A percentile compares a stretch with the other conserved stretches of the same genome.
phyloP scores from a whole-genome alignment of 495 filamentous ascomycete genomes.

The Jackrogersella multiformis region DNA sequence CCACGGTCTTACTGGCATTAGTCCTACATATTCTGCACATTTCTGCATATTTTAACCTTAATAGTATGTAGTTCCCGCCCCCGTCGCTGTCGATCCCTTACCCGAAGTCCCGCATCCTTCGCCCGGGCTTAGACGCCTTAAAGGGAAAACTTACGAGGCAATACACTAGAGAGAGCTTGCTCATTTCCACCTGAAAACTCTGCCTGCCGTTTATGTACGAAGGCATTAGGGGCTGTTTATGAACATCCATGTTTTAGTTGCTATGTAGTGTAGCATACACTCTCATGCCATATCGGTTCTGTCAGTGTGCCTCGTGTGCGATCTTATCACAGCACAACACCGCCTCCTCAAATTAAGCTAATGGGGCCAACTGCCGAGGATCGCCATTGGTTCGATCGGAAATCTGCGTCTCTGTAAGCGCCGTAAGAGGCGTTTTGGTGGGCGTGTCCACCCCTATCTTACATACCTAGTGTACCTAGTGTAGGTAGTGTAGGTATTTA shows the following conservation, averaged over 20 bases:
- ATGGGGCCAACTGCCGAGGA: slow-evolving; percentile 31
- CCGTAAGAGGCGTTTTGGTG: slow-evolving; percentile 11
- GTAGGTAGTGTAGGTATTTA: no score
- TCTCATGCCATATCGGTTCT: slow-evolving; percentile 2
- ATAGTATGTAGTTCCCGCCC: slow-evolving; percentile 25
- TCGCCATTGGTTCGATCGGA: slow-evolving; percentile 29
- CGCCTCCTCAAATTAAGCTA: slow-evolving; percentile 26
- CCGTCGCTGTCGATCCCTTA: slow-evolving; percentile 27
- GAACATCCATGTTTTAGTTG: slow-evolving; percentile 1
- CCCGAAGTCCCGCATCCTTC: slow-evolving; percentile 29
- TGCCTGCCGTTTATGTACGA: background rate
- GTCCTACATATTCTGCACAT: slow-evolving; percentile 20
- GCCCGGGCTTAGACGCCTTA: background rate
- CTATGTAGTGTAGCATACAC: slow-evolving; percentile 23
- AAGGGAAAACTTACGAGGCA: slow-evolving; percentile 6
- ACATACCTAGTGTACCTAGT: background rate
- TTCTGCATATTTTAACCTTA: no score
- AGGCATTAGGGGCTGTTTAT: background rate
- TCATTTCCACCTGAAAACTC: slow-evolving; percentile 4
- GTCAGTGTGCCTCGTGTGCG: background rate
- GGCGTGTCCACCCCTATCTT: slow-evolving; percentile 18
- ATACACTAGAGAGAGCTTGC: slow-evolving; percentile 1
- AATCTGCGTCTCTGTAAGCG: slow-evolving; percentile 34
- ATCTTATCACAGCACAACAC: slow-evolving; percentile 5
- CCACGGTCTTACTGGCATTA: slow-evolving; percentile 37